phyloP scores from a whole-genome alignment of 1,284 basidiomycete species.

The Wolfiporia cocos region DNA sequence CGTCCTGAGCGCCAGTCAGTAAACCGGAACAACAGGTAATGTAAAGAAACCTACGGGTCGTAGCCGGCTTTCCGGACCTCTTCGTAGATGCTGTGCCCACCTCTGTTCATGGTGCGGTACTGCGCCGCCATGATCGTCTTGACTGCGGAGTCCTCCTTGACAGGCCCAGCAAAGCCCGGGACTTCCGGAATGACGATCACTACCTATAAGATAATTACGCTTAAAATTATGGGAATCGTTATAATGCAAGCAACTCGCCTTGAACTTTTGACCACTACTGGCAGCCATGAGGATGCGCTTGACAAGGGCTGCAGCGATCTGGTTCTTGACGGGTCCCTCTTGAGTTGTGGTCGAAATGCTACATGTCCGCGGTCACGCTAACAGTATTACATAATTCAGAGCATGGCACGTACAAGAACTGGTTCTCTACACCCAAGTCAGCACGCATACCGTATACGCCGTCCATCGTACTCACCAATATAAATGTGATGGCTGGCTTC shows the following conservation, averaged over 20 bases:
- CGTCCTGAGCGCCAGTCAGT: conserved; percentile 34
- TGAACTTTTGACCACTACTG: conserved; percentile 68
- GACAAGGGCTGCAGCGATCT: conserved; percentile 77
- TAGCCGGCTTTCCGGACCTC: conserved; percentile 72
- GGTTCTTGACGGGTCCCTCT: conserved; percentile 71
- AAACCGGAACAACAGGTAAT: no score
- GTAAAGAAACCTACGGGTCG: conserved; percentile 60
- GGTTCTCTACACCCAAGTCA: conserved; percentile 61
- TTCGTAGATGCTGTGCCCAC: conserved; percentile 83
- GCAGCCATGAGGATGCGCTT: conserved; percentile 82
- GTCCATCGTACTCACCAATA: conserved; percentile 51
- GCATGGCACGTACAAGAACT: conserved; percentile 74
- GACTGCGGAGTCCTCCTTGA: conserved; percentile 64
- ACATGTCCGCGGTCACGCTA: not conserved
- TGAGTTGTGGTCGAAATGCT: conserved; percentile 73
- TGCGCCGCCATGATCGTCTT: conserved; percentile 83
- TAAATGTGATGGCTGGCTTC: conserved; percentile 87
- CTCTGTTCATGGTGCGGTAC: conserved; percentile 84
- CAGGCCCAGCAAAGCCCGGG: conserved; percentile 71
- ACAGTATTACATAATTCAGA: not conserved
- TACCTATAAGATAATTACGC: conserved; percentile 37
- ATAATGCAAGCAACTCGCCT: conserved; percentile 37
- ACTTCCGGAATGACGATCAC: conserved; percentile 81
- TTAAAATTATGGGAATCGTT: not conserved
- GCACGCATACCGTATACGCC: not conserved